Percentiles rank a stretch among this genome's conserved stretches.
Evolutionary conservation across 2,329 filamentous ascomycete genomes (phyloP).

Genomic region (Scedosporium dehoogii): DNA sequence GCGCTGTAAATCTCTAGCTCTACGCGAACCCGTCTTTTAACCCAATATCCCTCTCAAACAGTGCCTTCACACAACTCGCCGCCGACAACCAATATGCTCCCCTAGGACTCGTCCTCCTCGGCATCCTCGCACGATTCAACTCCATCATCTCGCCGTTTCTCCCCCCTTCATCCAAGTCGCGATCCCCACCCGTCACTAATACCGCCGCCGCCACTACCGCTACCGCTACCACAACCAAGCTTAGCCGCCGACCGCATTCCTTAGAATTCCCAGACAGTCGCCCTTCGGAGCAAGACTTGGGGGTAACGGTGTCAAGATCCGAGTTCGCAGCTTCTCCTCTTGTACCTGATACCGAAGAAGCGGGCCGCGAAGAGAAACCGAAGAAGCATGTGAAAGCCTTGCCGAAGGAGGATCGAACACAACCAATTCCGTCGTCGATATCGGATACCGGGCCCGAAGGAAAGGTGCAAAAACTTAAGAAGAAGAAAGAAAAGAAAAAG

Average conservation of each 20-base stretch:
- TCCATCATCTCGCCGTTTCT: conserved; percentile 29
- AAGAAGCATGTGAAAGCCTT: not conserved
- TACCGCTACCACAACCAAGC: not conserved
- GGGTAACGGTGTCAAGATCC: conserved; percentile 12
- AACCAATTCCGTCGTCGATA: not conserved
- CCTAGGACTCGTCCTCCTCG: conserved; percentile 60
- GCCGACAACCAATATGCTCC: conserved; percentile 65
- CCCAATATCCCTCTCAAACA: conserved; percentile 16
- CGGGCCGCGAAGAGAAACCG: not conserved
- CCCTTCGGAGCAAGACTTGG: conserved; percentile 16
- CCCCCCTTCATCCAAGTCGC: conserved; percentile 6
- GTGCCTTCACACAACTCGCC: conserved; percentile 58
- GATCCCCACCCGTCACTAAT: not conserved
- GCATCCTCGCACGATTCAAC: conserved; percentile 49
- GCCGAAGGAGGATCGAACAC: not conserved
- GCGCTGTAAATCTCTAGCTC: not conserved
- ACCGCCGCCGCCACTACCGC: not conserved
- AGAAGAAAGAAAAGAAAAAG: conserved; percentile 46
- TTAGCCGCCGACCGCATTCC: not conserved
- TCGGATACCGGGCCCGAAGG: not conserved
- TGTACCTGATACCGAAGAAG: not conserved
- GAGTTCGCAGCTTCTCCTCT: not conserved
- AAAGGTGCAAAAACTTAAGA: conserved; percentile 13
- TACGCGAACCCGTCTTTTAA: not conserved
- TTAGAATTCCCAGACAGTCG: not conserved